Evolutionary conservation across 1,284 basidiomycete species (phyloP), one percentile per base, ranked within the genome.

Genomic region (Cerioporus squamosus): DNA sequence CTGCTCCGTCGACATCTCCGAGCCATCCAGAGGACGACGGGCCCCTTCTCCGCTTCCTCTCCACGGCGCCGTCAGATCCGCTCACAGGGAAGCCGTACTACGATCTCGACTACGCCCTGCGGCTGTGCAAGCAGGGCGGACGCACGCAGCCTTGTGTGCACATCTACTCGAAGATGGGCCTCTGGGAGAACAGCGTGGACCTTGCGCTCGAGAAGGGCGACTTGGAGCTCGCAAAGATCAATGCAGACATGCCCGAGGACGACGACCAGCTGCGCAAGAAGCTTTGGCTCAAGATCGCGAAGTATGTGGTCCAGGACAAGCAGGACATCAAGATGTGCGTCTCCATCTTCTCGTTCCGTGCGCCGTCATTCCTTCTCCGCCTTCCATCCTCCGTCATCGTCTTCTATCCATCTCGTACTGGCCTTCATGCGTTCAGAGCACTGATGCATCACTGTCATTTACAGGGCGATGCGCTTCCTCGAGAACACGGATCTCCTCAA

Each of bases 121-220:
- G 97, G 9, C 76, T 97, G 45, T 99, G 96, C 78, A 94, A 94
- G 69, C 84, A 87, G 63, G 82, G 90, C 43, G 86, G 88, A 5
- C 82, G 93, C 47, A 93, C 87, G 29, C 93, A 96, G 67, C 88
- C 97, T 1, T 98, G 96, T 71, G 95, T 99, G 43, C 91, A 95
- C 68, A 97, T 99, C 57, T 99, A 98, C 75, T 93, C 94, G 9
- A 95, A 97, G 78, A 97, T 99, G 95, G 95, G 94, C 0, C 77
- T 98, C 50, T 98, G 91, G 79, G 97, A 99, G 77, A 93, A 93
- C 67, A 95, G 94, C 60, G 97, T 99, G 20, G 95, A 98, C 72
- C 81, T 99, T 38, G 97, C 97, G 0, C 80, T 99, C 40, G 87
- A 93, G 72, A 94, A 94, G 72, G 95, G 94, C 10, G 95, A 98